Evolutionary conservation across 192 early-diverging fungal species (phyloP).

Genomic region (Coemansia sp.): DNA sequence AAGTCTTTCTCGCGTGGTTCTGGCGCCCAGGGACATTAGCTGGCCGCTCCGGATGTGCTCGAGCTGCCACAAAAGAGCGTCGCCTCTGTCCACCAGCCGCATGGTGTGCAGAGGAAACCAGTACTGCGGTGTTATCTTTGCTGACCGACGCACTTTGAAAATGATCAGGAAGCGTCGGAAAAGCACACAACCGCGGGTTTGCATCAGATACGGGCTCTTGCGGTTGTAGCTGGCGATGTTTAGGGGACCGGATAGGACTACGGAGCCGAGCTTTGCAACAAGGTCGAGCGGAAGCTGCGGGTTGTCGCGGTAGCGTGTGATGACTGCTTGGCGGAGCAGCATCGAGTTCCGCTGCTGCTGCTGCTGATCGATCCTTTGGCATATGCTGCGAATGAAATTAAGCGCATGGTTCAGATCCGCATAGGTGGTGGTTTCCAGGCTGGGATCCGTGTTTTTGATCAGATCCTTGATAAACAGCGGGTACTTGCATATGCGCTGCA

Average conservation of each 20-base stretch:
- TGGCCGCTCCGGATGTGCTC: constrained; percentile 44
- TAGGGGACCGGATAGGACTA: constrained; percentile 45
- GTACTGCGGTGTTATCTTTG: constrained; percentile 58
- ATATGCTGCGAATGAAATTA: constrained; percentile 21
- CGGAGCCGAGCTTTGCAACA: constrained; percentile 35
- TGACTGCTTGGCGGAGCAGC: constrained; percentile 23
- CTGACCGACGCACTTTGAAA: constrained; percentile 55
- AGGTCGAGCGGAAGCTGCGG: constrained; percentile 35
- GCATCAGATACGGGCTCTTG: constrained; percentile 4
- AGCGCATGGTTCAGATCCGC: constrained; percentile 27
- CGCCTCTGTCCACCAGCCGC: constrained; percentile 56
- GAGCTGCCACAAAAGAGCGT: constrained; percentile 32
- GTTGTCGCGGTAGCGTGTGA: constrained; percentile 39
- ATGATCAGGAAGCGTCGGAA: constrained; percentile 63
- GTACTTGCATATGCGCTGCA: constrained; percentile 92
- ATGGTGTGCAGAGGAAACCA: constrained; percentile 69
- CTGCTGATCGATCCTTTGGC: constrained; percentile 37
- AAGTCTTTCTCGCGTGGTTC: constrained; percentile 56
- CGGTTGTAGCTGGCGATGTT: constrained; percentile 19
- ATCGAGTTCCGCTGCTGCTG: constrained; percentile 39
- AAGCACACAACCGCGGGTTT: constrained; percentile 60
- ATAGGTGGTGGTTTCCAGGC: constrained; percentile 17
- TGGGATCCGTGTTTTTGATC: constrained; percentile 52
- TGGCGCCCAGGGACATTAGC: constrained; percentile 60
- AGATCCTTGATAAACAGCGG: constrained; percentile 74